A percentile compares a stretch with the other conserved stretches of the same genome.
Conservation (phyloP, 2,329 filamentous ascomycete species). For the Zymoseptoria crescenta region DNA sequence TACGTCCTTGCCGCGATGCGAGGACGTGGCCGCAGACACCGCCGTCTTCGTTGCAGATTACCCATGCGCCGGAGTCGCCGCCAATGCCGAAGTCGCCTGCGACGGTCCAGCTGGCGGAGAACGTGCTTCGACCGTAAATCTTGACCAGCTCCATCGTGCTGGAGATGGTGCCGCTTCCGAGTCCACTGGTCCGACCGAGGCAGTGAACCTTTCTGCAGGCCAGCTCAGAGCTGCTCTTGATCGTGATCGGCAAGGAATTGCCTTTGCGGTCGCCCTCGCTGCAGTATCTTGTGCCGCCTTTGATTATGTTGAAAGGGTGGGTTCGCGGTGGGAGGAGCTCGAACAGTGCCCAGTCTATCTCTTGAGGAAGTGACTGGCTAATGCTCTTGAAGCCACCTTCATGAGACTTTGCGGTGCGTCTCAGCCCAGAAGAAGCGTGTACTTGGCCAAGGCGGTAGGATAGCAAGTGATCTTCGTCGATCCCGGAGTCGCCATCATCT, state of each 20-base stretch:
- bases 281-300: constrained; percentile 40
- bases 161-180: constrained; percentile 70
- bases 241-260: constrained; percentile 37
- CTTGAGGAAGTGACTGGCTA: constrained; percentile 63
- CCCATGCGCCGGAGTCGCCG: constrained; percentile 89
- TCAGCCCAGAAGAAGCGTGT: constrained; percentile 83
- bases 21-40: constrained; percentile 83
- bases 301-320: constrained; percentile 65
- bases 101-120: constrained; percentile 63
- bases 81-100: constrained; percentile 59
- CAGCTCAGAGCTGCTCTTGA: constrained; percentile 55
- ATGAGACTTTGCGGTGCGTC: constrained; percentile 42
- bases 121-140: constrained; percentile 73
- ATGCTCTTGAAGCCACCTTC: constrained; percentile 38
- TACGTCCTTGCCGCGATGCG: constrained; percentile 64
- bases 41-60: constrained; percentile 71
- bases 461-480: constrained; percentile 71
- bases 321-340: constrained; percentile 65
- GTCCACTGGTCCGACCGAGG: constrained; percentile 75
- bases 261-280: constrained; percentile 23
- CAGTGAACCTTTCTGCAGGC: constrained; percentile 77
- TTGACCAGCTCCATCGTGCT: constrained; percentile 76
- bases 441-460: constrained; percentile 75
- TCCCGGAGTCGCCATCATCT: constrained; percentile 60
- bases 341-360: constrained; percentile 93